Evolutionary conservation across 208 protist species (phyloP).

Genomic region (Leishmania tarentolae): DNA sequence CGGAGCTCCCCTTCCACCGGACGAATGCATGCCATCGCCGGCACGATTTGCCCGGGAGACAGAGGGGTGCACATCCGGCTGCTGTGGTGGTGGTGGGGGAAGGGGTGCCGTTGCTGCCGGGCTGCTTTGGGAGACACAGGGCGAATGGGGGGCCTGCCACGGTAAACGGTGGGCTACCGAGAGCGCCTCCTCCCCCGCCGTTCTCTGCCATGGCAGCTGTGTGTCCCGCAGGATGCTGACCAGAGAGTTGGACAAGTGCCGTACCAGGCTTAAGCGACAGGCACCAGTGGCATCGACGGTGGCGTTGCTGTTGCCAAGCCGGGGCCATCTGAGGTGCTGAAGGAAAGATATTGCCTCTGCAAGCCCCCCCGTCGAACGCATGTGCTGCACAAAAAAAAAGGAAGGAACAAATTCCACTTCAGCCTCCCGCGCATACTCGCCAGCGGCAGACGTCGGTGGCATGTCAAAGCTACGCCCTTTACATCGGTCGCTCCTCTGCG

Average conservation of each 20-base stretch:
- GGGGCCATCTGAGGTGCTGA: neutral
- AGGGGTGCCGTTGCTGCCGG: neutral
- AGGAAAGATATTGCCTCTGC: neutral
- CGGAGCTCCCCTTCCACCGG: neutral
- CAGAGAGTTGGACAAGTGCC: neutral
- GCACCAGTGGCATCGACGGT: neutral
- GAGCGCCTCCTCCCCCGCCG: neutral
- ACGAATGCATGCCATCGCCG: neutral
- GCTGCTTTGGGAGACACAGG: neutral
- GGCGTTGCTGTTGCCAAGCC: neutral
- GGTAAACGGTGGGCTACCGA: neutral
- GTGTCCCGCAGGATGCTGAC: too few species aligned
- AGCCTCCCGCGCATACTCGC: constrained; percentile 24
- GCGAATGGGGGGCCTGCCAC: too few species aligned
- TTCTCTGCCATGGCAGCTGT: neutral
- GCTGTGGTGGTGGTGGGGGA: neutral
- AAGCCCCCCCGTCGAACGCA: constrained; percentile 1
- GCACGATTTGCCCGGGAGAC: neutral
- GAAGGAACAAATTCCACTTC: constrained; percentile 16
- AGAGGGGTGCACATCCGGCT: neutral
- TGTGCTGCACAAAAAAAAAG: constrained; percentile 19
- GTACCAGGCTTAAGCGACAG: neutral
- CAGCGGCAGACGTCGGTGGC: neutral
- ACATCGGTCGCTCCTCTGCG: neutral
- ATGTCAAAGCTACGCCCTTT: neutral